Evolutionary conservation across 352 stramenopile species (phyloP).

Genomic region (Phytophthora sojae): DNA sequence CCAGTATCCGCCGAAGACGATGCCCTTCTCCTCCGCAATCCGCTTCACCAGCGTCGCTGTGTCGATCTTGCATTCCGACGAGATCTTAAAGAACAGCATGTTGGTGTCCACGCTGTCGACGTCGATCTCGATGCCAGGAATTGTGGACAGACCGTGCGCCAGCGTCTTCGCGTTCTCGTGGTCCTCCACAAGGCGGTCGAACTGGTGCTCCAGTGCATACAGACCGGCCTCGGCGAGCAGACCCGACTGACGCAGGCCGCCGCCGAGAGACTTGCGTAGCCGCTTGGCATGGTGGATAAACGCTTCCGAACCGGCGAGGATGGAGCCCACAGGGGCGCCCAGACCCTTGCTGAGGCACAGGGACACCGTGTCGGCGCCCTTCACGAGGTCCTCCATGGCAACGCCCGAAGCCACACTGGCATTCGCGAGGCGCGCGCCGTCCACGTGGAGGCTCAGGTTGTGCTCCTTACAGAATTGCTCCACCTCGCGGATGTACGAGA

Average conservation of each 20-base stretch:
- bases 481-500: conserved; percentile 83
- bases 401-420: conserved; percentile 84
- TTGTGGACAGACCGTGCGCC: conserved; percentile 64
- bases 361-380: conserved; percentile 90
- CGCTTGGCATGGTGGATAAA: conserved; percentile 92
- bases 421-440: conserved; percentile 96
- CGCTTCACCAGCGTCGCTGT: conserved; percentile 55
- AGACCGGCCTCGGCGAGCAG: conserved; percentile 93
- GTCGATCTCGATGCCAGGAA: conserved; percentile 76
- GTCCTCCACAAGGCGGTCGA: conserved; percentile 82
- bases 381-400: conserved; percentile 80
- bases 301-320: conserved; percentile 90
- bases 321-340: conserved; percentile 92
- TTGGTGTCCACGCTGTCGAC: conserved; percentile 82
- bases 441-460: conserved; percentile 94
- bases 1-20: conserved; percentile 78
- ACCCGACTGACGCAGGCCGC: conserved; percentile 96
- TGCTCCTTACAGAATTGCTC: conserved; percentile 74
- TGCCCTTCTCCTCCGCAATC: conserved; percentile 69
- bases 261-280: conserved; percentile 96
- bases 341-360: conserved; percentile 97
- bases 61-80: conserved; percentile 61
- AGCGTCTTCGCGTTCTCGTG: conserved; percentile 84
- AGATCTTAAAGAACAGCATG: conserved; percentile 84
- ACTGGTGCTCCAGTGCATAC: conserved; percentile 90